These are phyloP conservation scores for Fusarium pilosicola DNA, from an alignment of 2,329 filamentous ascomycete genomes.

Conservation along the genomic window DNA sequence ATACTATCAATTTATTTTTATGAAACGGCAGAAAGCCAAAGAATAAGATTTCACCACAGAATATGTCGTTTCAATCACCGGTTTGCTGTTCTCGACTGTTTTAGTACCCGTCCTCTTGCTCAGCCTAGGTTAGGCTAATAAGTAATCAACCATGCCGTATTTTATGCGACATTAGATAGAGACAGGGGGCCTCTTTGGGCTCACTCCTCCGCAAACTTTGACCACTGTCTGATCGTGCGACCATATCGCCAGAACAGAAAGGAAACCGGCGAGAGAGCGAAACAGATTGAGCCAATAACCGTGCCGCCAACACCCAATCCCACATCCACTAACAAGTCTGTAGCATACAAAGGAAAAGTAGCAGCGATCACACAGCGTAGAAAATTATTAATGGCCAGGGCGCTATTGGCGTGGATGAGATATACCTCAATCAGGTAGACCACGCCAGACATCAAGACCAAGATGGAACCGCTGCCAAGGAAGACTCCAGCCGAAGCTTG, in stretches of 20 bases:
- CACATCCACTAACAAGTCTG: not conserved
- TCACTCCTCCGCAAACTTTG: not conserved
- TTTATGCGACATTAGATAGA: accelerated
- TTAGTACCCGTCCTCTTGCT: accelerated
- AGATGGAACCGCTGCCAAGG: not conserved
- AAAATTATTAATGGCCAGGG: not conserved
- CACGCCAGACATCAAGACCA: not conserved
- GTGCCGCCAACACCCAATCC: not conserved
- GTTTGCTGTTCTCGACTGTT: not conserved
- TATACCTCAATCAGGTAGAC: not conserved
- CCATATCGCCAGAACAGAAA: not conserved
- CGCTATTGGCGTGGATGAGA: not conserved
- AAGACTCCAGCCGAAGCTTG: not conserved
- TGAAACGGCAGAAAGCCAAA: not conserved
- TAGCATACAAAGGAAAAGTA: not conserved
- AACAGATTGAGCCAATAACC: not conserved
- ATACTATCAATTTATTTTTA: not conserved
- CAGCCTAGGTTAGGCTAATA: accelerated
- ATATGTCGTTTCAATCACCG: too few relatives aligned
- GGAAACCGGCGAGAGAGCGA: not conserved
- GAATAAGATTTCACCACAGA: accelerated
- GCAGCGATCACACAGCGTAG: not conserved
- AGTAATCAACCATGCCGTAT: accelerated
- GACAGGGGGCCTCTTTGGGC: accelerated
- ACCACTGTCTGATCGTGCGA: not conserved